Conservation (phyloP, 1,284 basidiomycete genomes). For the Puccinia coronata region DNA sequence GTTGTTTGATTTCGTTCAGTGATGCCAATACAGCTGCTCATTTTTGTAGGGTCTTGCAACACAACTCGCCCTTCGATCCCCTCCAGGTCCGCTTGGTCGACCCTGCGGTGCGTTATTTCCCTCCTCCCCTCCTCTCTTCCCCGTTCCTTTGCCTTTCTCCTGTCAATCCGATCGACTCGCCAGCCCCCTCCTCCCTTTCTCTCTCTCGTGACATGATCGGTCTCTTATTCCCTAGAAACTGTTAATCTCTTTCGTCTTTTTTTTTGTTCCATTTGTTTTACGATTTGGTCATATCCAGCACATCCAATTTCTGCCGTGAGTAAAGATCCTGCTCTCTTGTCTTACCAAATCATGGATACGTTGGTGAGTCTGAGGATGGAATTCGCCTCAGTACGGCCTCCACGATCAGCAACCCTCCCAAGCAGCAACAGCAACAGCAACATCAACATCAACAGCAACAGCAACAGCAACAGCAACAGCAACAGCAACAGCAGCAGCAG, state of each 20-base stretch:
- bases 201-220: no score
- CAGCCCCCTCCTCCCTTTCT: no score
- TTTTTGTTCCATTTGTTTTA: no score
- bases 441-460: background rate
- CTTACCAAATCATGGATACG: background rate
- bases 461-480: background rate
- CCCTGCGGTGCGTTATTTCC: conserved; percentile 35
- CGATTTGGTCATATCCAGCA: no score
- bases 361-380: background rate
- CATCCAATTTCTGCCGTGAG: conserved; percentile 6
- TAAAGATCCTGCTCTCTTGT: background rate
- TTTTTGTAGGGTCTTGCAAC: conserved; percentile 29
- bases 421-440: conserved; percentile 3
- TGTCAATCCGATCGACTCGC: no score
- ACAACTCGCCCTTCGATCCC: conserved; percentile 41
- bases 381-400: background rate
- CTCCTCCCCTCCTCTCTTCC: background rate
- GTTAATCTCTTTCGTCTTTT: conserved; percentile 6
- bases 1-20: conserved; percentile 34
- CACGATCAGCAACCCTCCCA: conserved; percentile 12
- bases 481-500: background rate
- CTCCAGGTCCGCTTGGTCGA: conserved; percentile 37
- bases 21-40: conserved; percentile 21
- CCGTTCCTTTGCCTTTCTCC: background rate
- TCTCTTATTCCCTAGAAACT: background rate